Evolutionary conservation across 345 rosid genomes (phyloP).

Genomic region (Aurinia saxatilis): DNA sequence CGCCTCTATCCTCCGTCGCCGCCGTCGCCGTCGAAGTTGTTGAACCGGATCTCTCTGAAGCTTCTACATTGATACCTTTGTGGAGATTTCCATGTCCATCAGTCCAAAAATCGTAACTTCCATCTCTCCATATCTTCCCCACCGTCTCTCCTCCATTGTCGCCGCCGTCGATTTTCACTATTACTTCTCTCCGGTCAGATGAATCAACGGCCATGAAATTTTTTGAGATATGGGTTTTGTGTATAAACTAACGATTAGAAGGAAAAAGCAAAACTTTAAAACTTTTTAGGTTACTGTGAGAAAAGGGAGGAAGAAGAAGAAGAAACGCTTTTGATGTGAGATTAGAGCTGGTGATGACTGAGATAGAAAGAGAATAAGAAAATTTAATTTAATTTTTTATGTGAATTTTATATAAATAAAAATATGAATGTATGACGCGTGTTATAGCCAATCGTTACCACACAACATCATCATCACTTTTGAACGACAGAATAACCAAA

Average conservation of each 20-base stretch:
- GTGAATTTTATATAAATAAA: not conserved
- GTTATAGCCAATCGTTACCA: not conserved
- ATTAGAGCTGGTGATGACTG: conserved; percentile 14
- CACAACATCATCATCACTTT: not conserved
- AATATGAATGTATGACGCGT: conserved; percentile 12
- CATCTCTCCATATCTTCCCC: conserved; percentile 45
- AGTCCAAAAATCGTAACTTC: conserved; percentile 59
- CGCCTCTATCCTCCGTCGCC: not conserved
- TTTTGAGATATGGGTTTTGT: not conserved
- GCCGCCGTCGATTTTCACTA: conserved; percentile 32
- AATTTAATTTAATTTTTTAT: too few species aligned
- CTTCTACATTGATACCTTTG: not conserved
- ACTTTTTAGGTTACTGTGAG: conserved; percentile 26
- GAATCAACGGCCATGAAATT: conserved; percentile 36
- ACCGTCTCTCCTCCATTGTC: conserved; percentile 7
- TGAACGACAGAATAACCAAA: conserved; percentile 1
- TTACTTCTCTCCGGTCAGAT: conserved; percentile 32
- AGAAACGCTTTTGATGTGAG: conserved; percentile 16
- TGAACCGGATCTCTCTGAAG: conserved; percentile 5
- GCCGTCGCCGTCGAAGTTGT: not conserved
- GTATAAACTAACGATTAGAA: conserved; percentile 4
- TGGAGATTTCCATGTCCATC: conserved; percentile 25
- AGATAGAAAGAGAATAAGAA: not conserved
- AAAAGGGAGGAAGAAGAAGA: conserved; percentile 8
- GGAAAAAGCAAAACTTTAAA: not conserved